Evolutionary conservation across 345 rosid species (phyloP).

Genomic region (Dovyalis caffra): DNA sequence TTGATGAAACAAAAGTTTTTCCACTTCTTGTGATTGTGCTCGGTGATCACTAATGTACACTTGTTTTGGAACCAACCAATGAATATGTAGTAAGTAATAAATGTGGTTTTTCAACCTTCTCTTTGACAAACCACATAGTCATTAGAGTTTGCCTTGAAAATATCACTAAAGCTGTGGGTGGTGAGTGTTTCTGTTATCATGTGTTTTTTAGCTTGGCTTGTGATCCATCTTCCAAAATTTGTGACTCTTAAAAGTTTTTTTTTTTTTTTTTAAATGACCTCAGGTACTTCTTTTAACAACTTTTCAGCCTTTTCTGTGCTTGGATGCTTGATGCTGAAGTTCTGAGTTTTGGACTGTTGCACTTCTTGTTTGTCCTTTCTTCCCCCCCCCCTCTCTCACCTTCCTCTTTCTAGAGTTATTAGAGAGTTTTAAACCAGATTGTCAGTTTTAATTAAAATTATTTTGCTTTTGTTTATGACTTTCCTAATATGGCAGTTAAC

Average conservation of each 20-base stretch:
- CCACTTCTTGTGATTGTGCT: background rate
- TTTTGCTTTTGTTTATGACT: constrained; percentile 13
- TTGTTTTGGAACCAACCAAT: background rate
- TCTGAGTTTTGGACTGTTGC: constrained; percentile 48
- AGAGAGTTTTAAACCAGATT: background rate
- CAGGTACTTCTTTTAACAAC: constrained; percentile 31
- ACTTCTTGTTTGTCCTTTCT: constrained; percentile 19
- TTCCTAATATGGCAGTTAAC: background rate
- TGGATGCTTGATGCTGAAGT: constrained; percentile 52
- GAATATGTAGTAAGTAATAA: background rate
- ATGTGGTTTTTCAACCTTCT: background rate
- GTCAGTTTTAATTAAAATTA: background rate
- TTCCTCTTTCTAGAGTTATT: background rate
- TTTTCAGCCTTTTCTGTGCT: constrained; percentile 46
- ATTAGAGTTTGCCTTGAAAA: background rate
- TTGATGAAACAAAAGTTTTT: background rate
- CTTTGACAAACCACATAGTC: background rate
- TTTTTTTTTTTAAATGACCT: constrained; percentile 22
- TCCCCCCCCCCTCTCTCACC: background rate
- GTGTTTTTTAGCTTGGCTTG: constrained; percentile 6
- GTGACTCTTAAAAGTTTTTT: constrained; percentile 19
- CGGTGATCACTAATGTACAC: background rate
- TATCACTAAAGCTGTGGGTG: constrained; percentile 9
- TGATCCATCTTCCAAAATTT: constrained; percentile 26
- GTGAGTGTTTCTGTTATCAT: constrained; percentile 20